Base-by-base conservation (phyloP, 2,329 filamentous ascomycete species). In the Lachnellula suecica region DNA sequence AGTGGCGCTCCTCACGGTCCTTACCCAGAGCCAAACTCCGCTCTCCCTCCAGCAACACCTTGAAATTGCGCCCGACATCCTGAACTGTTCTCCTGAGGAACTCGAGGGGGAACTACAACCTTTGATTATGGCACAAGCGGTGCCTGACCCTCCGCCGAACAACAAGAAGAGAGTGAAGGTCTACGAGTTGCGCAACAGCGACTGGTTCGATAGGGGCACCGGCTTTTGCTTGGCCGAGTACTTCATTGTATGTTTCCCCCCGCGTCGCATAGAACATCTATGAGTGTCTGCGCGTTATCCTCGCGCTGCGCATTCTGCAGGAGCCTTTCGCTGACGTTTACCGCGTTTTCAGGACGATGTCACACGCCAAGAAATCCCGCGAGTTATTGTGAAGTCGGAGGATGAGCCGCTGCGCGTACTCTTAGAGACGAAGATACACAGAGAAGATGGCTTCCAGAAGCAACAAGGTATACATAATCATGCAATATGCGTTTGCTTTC, bases 151-250 rank as follows among this genome's bases (percentile, higher is more conserved):
- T 75, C 61, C 61, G 60, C 62, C 62, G 51, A 79, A 79, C 71
- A 82, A 85, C 67, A 83, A 79, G 74, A 84, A 82, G 72, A 82
- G 94, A 79, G 94, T 97, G 73, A 99, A 99, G 79, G 94, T 99
- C 70, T 99, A 99, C 73, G 94, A 97, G 78, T 82, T 99, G 66
- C 91, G 90, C 72, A 91, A 96, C 75, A 96, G 96, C 80, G 94
- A 97, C 83, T 99, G 94, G 94, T 97, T 93, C 70, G 94, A 99
- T 74, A 83, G 93, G 67, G 94, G 94, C 59, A 99, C 94, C 44
- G 94, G 94, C 58, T 97, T 97, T 72, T 97, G 94, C 71, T 89
- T 84, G 54, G 91, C 92, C 44, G 50, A 55, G 4, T 68, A 63
- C 44, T 49, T 60, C 23, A 58, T 62, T 44, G 66, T 68, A 65